These are phyloP conservation scores for Leucocoprinus sp. DNA, from an alignment of 768 basidiomycete species.

Conservation along the genomic window DNA sequence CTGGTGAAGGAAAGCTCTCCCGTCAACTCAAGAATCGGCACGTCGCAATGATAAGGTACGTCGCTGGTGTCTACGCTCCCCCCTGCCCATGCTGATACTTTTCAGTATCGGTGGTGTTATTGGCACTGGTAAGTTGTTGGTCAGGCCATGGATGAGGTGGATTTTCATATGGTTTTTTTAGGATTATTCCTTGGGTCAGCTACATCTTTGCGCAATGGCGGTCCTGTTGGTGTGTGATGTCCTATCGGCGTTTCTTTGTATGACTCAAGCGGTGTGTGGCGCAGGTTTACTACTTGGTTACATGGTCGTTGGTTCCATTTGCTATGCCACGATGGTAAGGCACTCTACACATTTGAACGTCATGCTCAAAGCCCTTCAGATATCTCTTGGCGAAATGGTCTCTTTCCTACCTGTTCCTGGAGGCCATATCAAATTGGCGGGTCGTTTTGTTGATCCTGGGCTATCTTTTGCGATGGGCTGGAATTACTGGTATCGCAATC, in stretches of 20 bases:
- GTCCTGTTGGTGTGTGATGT: conserved; percentile 51
- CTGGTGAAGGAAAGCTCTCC: conserved; percentile 27
- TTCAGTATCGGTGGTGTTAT: conserved; percentile 55
- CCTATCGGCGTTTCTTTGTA: neutral
- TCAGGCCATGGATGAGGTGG: too few species aligned
- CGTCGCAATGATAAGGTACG: conserved; percentile 71
- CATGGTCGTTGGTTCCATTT: conserved; percentile 53
- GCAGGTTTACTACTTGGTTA: conserved; percentile 67
- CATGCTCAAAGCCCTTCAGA: conserved; percentile 23
- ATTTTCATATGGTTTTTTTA: conserved; percentile 15
- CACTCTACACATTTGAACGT: neutral
- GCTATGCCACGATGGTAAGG: conserved; percentile 63
- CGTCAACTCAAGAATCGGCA: conserved; percentile 72
- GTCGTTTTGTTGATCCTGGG: conserved; percentile 74
- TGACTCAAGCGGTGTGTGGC: neutral
- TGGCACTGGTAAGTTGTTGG: conserved; percentile 41
- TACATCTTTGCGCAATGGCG: conserved; percentile 39
- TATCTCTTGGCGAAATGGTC: conserved; percentile 70
- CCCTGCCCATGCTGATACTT: neutral
- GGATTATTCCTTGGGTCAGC: conserved; percentile 69
- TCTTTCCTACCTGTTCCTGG: conserved; percentile 74
- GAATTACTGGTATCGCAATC: conserved; percentile 34
- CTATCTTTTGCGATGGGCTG: conserved; percentile 53
- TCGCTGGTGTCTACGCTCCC: neutral
- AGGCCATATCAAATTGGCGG: conserved; percentile 73